phyloP scores from a whole-genome alignment of 257 asterid species.

The Nicotiana knightiana region DNA sequence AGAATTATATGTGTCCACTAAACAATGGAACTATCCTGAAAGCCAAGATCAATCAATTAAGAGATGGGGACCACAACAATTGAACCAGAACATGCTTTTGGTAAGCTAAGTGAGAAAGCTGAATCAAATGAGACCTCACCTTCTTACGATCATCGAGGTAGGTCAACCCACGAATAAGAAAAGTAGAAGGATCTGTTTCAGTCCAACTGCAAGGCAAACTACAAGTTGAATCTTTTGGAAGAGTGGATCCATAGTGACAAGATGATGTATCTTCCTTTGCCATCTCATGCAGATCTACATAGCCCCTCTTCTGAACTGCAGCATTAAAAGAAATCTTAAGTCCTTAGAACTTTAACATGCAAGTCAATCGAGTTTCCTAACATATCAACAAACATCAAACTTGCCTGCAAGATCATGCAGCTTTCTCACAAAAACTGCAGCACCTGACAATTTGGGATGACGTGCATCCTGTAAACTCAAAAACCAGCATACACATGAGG shows the following conservation, averaged over 20 bases:
- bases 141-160: constrained; percentile 85
- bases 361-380: constrained; percentile 7
- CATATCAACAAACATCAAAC: constrained; percentile 8
- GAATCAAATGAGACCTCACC: constrained; percentile 31
- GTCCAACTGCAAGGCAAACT: constrained; percentile 88
- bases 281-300: constrained; percentile 82
- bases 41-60: neutral
- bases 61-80: neutral
- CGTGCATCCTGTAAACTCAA: constrained; percentile 61
- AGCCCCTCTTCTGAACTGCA: constrained; percentile 92
- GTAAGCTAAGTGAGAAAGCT: neutral
- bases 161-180: constrained; percentile 86
- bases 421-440: constrained; percentile 86
- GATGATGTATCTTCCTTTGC: constrained; percentile 63
- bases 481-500: constrained; percentile 6
- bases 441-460: constrained; percentile 77
- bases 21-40: neutral
- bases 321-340: constrained; percentile 16
- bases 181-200: constrained; percentile 73
- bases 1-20: neutral
- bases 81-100: neutral
- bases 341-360: constrained; percentile 4
- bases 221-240: constrained; percentile 78
- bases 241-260: constrained; percentile 84
- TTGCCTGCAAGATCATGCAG: constrained; percentile 94